Evolutionary conservation across 805 yeast species (phyloP).

Genomic region (Dipodascus geniculatus): DNA sequence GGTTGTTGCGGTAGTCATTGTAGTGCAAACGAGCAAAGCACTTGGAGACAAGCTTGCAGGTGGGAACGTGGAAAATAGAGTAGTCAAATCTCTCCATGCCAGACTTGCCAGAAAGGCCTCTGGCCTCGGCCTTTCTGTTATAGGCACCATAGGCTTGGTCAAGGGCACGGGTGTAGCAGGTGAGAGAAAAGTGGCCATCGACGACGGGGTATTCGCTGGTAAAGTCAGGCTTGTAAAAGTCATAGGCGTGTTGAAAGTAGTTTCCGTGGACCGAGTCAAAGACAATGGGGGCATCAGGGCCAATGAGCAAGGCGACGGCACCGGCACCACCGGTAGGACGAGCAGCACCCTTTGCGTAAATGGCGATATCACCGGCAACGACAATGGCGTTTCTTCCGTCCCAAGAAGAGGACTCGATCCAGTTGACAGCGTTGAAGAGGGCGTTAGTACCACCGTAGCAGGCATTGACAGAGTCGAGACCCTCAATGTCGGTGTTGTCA

Average conservation of each 20-base stretch:
- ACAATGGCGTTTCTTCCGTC: slow-evolving; percentile 97
- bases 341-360: slow-evolving; percentile 93
- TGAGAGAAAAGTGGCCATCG: slow-evolving; percentile 90
- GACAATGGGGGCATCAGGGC: slow-evolving; percentile 96
- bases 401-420: slow-evolving; percentile 95
- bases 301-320: slow-evolving; percentile 84
- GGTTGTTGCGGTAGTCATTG: slow-evolving; percentile 73
- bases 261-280: slow-evolving; percentile 85
- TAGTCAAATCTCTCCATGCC: slow-evolving; percentile 66
- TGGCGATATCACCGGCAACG: slow-evolving; percentile 95
- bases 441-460: slow-evolving; percentile 99
- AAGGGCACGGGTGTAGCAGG: slow-evolving; percentile 88
- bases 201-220: slow-evolving; percentile 93
- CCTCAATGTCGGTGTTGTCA: slow-evolving; percentile 85
- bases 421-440: slow-evolving; percentile 82
- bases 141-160: slow-evolving; percentile 78
- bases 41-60: slow-evolving; percentile 88
- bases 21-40: slow-evolving; percentile 85
- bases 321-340: slow-evolving; percentile 99
- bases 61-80: slow-evolving; percentile 96
- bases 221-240: slow-evolving; percentile 96
- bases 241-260: slow-evolving; percentile 93
- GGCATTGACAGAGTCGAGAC: slow-evolving; percentile 91
- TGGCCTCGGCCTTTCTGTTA: slow-evolving; percentile 58
- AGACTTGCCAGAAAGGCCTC: slow-evolving; percentile 36